Percentiles rank a stretch among this genome's conserved stretches.
Evolutionary conservation across 139 green algal species (phyloP).

Genomic region (Closterium sp.): DNA sequence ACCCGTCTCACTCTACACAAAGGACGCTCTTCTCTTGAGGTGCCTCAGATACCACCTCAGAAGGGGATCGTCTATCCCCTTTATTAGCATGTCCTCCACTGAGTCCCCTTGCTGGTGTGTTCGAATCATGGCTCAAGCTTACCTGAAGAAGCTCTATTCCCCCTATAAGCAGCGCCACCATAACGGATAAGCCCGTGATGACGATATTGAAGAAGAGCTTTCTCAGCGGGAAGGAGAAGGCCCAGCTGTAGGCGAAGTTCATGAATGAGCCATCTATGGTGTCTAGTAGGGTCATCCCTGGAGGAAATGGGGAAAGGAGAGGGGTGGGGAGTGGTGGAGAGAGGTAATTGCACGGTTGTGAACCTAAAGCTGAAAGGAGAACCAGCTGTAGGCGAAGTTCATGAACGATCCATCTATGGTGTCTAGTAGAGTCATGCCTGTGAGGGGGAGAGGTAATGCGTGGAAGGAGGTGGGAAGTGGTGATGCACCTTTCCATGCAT

Average conservation of each 20-base stretch:
- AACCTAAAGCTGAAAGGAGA: background rate
- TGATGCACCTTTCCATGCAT: no score
- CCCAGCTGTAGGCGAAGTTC: constrained; percentile 11
- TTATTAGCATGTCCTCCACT: no score
- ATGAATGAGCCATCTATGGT: constrained; percentile 7
- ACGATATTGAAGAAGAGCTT: constrained; percentile 19
- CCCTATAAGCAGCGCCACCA: constrained; percentile 3
- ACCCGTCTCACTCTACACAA: no score
- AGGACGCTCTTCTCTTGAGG: no score
- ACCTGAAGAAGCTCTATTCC: constrained; percentile 6
- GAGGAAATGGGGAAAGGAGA: background rate
- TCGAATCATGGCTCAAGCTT: no score
- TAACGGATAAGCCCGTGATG: constrained; percentile 2
- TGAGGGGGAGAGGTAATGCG: no score
- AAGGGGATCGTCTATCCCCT: no score
- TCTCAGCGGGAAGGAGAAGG: background rate
- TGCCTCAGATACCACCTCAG: no score
- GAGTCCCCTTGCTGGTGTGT: no score
- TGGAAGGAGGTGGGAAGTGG: no score
- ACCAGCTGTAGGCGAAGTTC: background rate
- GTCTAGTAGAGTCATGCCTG: no score
- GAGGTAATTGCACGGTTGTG: background rate
- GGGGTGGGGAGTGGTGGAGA: background rate
- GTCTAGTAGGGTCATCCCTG: constrained; percentile 13
- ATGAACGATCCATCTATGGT: background rate